Conservation (phyloP, 352 stramenopile species). For the Halophytophthora polymorphica region DNA sequence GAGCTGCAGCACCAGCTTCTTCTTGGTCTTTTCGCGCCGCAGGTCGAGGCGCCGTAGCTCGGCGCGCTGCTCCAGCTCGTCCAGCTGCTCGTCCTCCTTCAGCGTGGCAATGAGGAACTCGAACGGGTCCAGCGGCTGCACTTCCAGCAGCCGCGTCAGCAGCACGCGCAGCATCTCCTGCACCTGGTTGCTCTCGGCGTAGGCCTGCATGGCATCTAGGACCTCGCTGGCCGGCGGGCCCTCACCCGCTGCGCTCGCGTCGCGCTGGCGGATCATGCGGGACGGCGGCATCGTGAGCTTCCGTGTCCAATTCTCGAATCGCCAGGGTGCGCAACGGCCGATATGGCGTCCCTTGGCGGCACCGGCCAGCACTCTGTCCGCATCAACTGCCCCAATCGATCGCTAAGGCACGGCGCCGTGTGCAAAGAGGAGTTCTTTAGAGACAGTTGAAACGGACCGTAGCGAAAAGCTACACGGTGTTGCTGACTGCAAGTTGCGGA, state of each 20-base stretch:
- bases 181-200: constrained; percentile 56
- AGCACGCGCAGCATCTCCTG: constrained; percentile 64
- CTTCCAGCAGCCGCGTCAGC: constrained; percentile 51
- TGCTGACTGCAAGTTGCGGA: too few species aligned
- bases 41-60: constrained; percentile 51
- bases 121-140: constrained; percentile 64
- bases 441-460: too few species aligned
- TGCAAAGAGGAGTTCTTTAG: too few species aligned
- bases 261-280: constrained; percentile 30
- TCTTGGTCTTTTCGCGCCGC: constrained; percentile 63
- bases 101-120: constrained; percentile 62
- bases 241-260: constrained; percentile 14
- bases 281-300: constrained; percentile 22
- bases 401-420: too few species aligned
- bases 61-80: constrained; percentile 44
- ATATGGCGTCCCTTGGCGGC: constrained; percentile 2
- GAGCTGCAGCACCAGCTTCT: constrained; percentile 36
- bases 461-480: too few species aligned
- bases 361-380: too few species aligned
- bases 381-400: too few species aligned
- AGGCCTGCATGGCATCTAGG: constrained; percentile 55
- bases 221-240: constrained; percentile 27
- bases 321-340: background rate
- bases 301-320: background rate
- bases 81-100: constrained; percentile 47